Conservation (phyloP, 352 stramenopile genomes). For the Pythium volutum region DNA sequence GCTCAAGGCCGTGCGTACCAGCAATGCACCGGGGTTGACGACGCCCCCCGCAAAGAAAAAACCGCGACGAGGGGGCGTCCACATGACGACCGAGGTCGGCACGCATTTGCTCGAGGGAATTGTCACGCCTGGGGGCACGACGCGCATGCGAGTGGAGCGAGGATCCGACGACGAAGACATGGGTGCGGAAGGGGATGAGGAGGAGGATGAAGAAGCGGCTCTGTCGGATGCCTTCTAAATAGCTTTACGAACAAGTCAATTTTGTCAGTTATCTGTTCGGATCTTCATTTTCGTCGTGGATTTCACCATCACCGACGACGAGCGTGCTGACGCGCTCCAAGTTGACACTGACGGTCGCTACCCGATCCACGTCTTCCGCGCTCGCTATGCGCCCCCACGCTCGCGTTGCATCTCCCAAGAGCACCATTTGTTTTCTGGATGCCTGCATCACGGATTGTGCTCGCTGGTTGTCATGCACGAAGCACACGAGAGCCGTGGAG, state of each 20-base stretch:
- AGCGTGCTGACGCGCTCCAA: conserved; percentile 3
- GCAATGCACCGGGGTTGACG: conserved; percentile 15
- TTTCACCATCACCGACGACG: background rate
- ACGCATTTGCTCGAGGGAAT: conserved; percentile 46
- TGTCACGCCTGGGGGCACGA: conserved; percentile 63
- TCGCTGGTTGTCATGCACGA: conserved; percentile 69
- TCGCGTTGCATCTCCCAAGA: background rate
- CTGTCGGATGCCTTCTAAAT: conserved; percentile 24
- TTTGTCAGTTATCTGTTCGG: background rate
- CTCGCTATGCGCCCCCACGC: background rate
- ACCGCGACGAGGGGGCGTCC: conserved; percentile 32
- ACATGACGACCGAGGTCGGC: conserved; percentile 45
- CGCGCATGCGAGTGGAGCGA: conserved; percentile 51
- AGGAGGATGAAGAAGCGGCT: conserved; percentile 31
- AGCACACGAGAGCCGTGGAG: conserved; percentile 43
- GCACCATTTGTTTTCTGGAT: conserved; percentile 1
- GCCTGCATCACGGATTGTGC: conserved; percentile 37
- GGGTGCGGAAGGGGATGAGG: conserved; percentile 18
- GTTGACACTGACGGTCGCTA: background rate
- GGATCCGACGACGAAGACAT: conserved; percentile 27
- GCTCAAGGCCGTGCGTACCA: conserved; percentile 25
- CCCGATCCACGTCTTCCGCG: background rate
- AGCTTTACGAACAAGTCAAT: background rate
- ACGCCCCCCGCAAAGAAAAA: conserved; percentile 27
- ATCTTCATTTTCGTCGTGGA: background rate